Evolutionary conservation across 2,329 filamentous ascomycete genomes (phyloP), one percentile per base, ranked within the genome.

Genomic region (Xylariaceae sp.): DNA sequence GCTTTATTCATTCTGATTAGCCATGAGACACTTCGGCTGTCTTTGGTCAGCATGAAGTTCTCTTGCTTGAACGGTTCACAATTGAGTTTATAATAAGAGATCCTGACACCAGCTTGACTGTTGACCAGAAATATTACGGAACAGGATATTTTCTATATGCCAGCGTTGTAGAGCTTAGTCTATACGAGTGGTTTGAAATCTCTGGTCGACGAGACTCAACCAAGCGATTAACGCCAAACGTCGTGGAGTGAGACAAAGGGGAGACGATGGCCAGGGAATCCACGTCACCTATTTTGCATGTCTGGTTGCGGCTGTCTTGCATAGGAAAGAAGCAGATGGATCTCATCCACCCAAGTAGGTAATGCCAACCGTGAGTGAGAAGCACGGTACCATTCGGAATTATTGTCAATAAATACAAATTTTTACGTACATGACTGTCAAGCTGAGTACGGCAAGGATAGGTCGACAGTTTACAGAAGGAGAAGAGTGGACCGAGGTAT

Each of bases 1-100:
- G 56, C 59, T 64, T 62, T 62, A 51, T 64, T 42, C 49, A 18
- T 39, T 4, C n/a, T 18, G 17, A 18, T 18, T 18, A 18, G 18
- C 35, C 9, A 58, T 55, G 55, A 56, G 57, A 60, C 57, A 58
- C 34, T 52, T 7, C 35, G 30, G 23, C 4, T 17, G 8, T 17
- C 45, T 8, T 18, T 9, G 10, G 13, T 23, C 13, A 8, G 18
- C 34, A 47, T n/a, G 3, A 9, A 34, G 13, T 13, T 17, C 30
- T 15, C 18, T 50, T 17, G n/a, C 15, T 51, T 2, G 1, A 23
- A 30, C 23, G 9, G 49, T 51, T 51, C 49, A 9, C 15, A 13
- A 15, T 30, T 3, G 11, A 18, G 11, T 56, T 13, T 13, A 15
- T 15, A 11, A 34, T 35, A 3, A n/a, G 18, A 13, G 11, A 15